phyloP scores from a whole-genome alignment of 2,329 filamentous ascomycete species.

The Sporothrix globosa region DNA sequence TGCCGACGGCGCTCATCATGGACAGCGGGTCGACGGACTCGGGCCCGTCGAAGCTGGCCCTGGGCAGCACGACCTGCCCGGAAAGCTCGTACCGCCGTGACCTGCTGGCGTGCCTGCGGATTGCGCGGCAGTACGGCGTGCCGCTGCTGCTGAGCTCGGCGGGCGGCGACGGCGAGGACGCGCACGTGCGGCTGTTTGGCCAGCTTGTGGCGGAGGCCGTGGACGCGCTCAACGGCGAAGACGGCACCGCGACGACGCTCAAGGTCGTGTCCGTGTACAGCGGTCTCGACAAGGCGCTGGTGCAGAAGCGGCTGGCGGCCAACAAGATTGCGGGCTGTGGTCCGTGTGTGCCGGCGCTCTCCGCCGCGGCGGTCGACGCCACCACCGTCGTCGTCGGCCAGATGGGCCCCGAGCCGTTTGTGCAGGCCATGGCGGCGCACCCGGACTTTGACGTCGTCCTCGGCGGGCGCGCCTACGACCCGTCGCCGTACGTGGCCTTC shows the following conservation, averaged over 20 bases:
- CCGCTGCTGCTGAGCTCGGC: slow-evolving; percentile 45
- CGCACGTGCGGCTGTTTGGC: slow-evolving; percentile 38
- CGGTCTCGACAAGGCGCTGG: not conserved
- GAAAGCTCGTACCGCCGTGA: slow-evolving; percentile 49
- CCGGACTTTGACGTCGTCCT: slow-evolving; percentile 54
- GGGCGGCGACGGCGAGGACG: slow-evolving; percentile 48
- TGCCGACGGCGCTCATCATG: slow-evolving; percentile 37
- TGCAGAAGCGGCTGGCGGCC: not conserved
- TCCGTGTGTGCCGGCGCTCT: not conserved
- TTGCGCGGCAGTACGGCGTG: slow-evolving; percentile 41
- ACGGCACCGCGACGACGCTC: not conserved
- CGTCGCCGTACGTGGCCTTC: slow-evolving; percentile 48
- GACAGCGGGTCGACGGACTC: slow-evolving; percentile 40
- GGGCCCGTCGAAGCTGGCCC: slow-evolving; percentile 41
- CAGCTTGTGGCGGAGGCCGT: not conserved
- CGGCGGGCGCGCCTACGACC: slow-evolving; percentile 51
- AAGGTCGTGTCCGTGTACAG: slow-evolving; percentile 19
- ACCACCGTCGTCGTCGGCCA: slow-evolving; percentile 10
- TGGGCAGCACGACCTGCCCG: slow-evolving; percentile 48
- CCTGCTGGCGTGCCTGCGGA: slow-evolving; percentile 44
- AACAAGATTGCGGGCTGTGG: not conserved
- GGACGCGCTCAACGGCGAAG: not conserved
- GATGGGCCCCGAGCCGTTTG: slow-evolving; percentile 41
- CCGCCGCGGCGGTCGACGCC: not conserved
- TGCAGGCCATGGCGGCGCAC: slow-evolving; percentile 34